phyloP scores from a whole-genome alignment of 1,284 basidiomycete genomes.

The Volvariella surrecta region DNA sequence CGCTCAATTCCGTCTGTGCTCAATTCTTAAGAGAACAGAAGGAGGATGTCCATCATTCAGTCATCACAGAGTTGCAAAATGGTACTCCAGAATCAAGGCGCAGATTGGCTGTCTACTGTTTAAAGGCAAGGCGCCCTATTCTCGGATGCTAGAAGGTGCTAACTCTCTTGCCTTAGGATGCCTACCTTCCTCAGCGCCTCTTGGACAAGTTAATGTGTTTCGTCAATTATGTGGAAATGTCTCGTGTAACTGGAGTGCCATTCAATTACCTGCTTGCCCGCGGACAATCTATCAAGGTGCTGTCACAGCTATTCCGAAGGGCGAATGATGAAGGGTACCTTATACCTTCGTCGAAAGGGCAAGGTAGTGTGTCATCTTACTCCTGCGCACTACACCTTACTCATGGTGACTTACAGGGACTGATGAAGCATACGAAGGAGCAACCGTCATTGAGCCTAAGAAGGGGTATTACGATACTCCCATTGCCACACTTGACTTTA shows the following conservation, averaged over 20 bases:
- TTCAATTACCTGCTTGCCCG: slow-evolving; percentile 90
- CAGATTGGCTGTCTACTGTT: slow-evolving; percentile 89
- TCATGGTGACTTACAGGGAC: slow-evolving; percentile 39
- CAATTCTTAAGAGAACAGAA: slow-evolving; percentile 96
- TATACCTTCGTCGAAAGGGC: slow-evolving; percentile 74
- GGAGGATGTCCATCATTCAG: slow-evolving; percentile 94
- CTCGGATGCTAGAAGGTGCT: slow-evolving; percentile 3
- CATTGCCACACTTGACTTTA: slow-evolving; percentile 95
- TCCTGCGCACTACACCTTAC: not conserved
- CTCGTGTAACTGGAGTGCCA: slow-evolving; percentile 94
- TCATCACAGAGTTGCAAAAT: slow-evolving; percentile 94
- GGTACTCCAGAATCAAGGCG: slow-evolving; percentile 87
- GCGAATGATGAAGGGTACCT: slow-evolving; percentile 86
- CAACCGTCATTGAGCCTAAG: slow-evolving; percentile 92
- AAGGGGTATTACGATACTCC: slow-evolving; percentile 92
- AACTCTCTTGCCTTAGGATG: slow-evolving; percentile 53
- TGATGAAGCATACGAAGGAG: slow-evolving; percentile 95
- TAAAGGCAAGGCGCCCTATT: slow-evolving; percentile 56
- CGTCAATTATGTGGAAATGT: slow-evolving; percentile 94
- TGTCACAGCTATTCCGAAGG: slow-evolving; percentile 87
- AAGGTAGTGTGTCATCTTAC: slow-evolving; percentile 41
- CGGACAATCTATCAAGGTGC: slow-evolving; percentile 94
- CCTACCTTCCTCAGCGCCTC: slow-evolving; percentile 88
- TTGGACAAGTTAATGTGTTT: slow-evolving; percentile 98
- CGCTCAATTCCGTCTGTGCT: slow-evolving; percentile 92